Conservation (phyloP, 2,329 filamentous ascomycete genomes). For the Chaetomiaceae sp. region DNA sequence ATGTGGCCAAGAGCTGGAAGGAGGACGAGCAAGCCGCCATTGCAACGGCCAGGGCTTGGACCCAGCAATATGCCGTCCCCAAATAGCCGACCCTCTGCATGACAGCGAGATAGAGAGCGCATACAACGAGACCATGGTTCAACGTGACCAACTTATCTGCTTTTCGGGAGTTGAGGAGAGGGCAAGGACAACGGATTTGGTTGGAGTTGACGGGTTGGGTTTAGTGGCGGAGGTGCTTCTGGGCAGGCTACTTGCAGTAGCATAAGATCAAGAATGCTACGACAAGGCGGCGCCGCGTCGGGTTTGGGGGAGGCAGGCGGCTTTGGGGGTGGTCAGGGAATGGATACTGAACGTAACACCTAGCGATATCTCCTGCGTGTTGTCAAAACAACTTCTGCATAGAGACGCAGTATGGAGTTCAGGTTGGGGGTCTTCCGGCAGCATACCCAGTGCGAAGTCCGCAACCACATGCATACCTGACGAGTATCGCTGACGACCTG, state of each 20-base stretch:
- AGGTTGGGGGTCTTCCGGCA: no score
- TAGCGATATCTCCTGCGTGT: background rate
- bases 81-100: conserved; percentile 20
- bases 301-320: background rate
- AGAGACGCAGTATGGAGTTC: no score
- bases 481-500: no score
- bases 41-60: conserved; percentile 89
- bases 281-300: background rate
- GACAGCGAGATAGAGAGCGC: background rate
- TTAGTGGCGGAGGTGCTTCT: background rate
- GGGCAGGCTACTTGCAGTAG: background rate
- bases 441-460: no score
- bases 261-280: background rate
- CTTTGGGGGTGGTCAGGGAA: background rate
- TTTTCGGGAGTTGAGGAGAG: conserved; percentile 6
- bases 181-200: background rate
- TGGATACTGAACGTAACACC: background rate
- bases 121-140: background rate
- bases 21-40: conserved; percentile 92
- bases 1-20: conserved; percentile 97
- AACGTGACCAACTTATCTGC: background rate
- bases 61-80: conserved; percentile 69
- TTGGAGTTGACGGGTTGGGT: conserved; percentile 2
- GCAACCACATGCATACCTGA: no score
- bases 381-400: background rate